These are phyloP conservation scores for Xylaria acuta DNA, from an alignment of 495 filamentous ascomycete genomes.

Conservation along the genomic window DNA sequence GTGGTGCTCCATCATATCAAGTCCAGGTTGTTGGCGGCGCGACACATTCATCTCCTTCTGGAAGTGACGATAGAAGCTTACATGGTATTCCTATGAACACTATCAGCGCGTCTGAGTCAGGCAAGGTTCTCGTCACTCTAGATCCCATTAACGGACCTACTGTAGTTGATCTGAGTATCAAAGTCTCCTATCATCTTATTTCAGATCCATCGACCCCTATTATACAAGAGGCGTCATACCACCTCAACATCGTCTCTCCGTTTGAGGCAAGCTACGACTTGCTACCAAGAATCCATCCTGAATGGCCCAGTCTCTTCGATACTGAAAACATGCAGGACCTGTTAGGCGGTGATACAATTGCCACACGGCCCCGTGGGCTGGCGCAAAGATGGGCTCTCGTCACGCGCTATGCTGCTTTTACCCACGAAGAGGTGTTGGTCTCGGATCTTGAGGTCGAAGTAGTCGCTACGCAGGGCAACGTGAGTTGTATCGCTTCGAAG, in stretches of 20 bases:
- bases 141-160: slow-evolving; percentile 58
- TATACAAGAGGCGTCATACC: slow-evolving; percentile 68
- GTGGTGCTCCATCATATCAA: slow-evolving; percentile 54
- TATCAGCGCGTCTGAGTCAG: slow-evolving; percentile 58
- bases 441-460: slow-evolving; percentile 65
- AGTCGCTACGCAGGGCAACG: slow-evolving; percentile 59
- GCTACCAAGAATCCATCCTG: slow-evolving; percentile 73
- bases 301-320: slow-evolving; percentile 88
- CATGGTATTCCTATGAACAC: slow-evolving; percentile 44
- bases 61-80: slow-evolving; percentile 33
- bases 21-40: slow-evolving; percentile 50
- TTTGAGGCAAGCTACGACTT: slow-evolving; percentile 92
- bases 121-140: slow-evolving; percentile 52
- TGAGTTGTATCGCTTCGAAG: slow-evolving; percentile 46
- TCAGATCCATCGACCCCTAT: slow-evolving; percentile 86
- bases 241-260: slow-evolving; percentile 75
- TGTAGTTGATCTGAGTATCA: slow-evolving; percentile 73
- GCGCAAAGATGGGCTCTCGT: slow-evolving; percentile 80
- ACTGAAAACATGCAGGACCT: slow-evolving; percentile 47
- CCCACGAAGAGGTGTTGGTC: slow-evolving; percentile 71
- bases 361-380: slow-evolving; percentile 60
- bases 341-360: slow-evolving; percentile 28
- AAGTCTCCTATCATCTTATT: slow-evolving; percentile 74
- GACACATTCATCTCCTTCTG: slow-evolving; percentile 29
- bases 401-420: slow-evolving; percentile 75